Base-by-base conservation (phyloP, 352 stramenopile species). In the Pythium apleroticum region DNA sequence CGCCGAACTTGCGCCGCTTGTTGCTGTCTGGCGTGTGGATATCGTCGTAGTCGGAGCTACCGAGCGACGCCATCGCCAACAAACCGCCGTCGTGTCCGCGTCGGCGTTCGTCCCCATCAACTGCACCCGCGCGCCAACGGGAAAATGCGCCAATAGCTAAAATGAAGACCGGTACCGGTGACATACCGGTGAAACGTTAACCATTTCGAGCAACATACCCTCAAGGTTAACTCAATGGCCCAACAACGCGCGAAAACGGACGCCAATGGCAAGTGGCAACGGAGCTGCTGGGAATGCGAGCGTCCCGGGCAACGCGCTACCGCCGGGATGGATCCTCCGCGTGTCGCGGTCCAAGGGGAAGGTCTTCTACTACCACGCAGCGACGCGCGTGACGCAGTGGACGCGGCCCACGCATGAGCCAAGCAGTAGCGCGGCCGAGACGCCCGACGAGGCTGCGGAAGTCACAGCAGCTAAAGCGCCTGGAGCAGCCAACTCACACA, bases 321-420 rank as follows among this genome's bases (percentile, higher is more conserved):
- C 81, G 14, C 55, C 65, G 0, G 77, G 76, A 19, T 91, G 84
- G 84, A 62, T 77, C 22, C 70, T 93, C 49, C 81, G 84, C 25
- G 71, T 93, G 55, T 93, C 81, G 45, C 77, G 80, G 19, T 84
- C 81, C 41, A 93, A 91, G 57, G 65, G 75, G 63, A 84, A 78
- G 65, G 67, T 90, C 19, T 93, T 84, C 69, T 93, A 93, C 65
- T 78, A 84, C 65, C 74, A 91, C 65, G 63, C 69, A 30, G 48
- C 19, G 46, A 83, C 72, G 24, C 73, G 80, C 20, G 63, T 70
- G 68, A 90, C 80, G 39, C 77, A 86, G 54, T 93, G 84, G 82
- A 75, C 65, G 15, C 74, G 83, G 19, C 81, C 83, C 9, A 80
- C 69, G 9, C 15, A 52, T 4, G 48, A 52, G 30, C 22, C 20